Conservation (phyloP, 2,329 filamentous ascomycete genomes). For the Coniochaeta sp. region DNA sequence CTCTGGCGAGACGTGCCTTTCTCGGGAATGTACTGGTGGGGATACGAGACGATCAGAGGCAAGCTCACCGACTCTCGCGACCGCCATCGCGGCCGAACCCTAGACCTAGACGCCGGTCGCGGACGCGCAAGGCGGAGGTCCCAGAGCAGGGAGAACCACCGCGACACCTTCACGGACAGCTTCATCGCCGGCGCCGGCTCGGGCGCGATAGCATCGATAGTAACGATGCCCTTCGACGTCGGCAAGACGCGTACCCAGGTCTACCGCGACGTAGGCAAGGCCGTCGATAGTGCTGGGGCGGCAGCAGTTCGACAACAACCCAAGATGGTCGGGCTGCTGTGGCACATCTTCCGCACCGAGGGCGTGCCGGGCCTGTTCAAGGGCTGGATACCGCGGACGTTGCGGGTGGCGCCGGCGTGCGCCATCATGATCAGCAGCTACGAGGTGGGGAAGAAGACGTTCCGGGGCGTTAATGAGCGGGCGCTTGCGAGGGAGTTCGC, state of each 20-base stretch:
- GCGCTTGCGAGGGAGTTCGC: constrained; percentile 12
- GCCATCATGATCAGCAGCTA: constrained; percentile 99
- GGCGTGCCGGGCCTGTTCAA: constrained; percentile 76
- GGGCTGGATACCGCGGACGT: constrained; percentile 83
- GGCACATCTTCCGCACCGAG: constrained; percentile 84
- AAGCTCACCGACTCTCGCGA: constrained; percentile 63
- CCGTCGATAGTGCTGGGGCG: constrained; percentile 26
- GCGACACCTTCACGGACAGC: constrained; percentile 76
- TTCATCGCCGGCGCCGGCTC: constrained; percentile 81
- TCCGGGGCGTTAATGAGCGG: constrained; percentile 63
- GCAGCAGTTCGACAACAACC: constrained; percentile 62
- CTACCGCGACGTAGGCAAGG: constrained; percentile 47
- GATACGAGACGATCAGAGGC: constrained; percentile 79
- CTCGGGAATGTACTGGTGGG: constrained; percentile 96
- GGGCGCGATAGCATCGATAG: constrained; percentile 75
- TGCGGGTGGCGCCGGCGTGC: constrained; percentile 93
- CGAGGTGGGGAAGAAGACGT: constrained; percentile 88
- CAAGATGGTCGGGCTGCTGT: constrained; percentile 75
- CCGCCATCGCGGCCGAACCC: constrained; percentile 33
- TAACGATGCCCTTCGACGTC: constrained; percentile 94
- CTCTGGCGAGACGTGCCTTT: constrained; percentile 97
- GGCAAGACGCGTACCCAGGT: constrained; percentile 95
- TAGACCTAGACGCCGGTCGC: constrained; percentile 28
- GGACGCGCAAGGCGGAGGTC: constrained; percentile 42
- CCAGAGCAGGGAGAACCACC: constrained; percentile 62